Percentiles rank a stretch among this genome's conserved stretches.
These are phyloP conservation scores for Xylariomycetidae sp. DNA, from an alignment of 2,329 filamentous ascomycete species.

Conservation along the genomic window DNA sequence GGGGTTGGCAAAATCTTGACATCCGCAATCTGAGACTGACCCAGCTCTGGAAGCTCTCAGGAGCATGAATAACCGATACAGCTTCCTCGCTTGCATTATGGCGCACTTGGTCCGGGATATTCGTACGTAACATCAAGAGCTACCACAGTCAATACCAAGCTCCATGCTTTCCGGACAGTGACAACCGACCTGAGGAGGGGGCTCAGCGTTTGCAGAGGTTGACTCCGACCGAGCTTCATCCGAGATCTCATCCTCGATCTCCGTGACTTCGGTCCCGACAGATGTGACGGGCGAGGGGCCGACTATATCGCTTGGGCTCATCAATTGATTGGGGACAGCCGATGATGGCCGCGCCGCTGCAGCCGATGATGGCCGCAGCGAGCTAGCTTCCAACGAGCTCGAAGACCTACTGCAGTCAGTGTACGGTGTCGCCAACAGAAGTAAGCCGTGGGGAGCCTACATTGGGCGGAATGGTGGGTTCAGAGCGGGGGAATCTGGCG, in stretches of 20 bases:
- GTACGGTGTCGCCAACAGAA: slow-evolving; percentile 2
- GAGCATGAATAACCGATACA: slow-evolving; percentile 86
- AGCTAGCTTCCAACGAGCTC: slow-evolving; percentile 38
- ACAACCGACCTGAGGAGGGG: slow-evolving; percentile 33
- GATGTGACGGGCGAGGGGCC: slow-evolving; percentile 82
- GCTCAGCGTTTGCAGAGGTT: slow-evolving; percentile 27
- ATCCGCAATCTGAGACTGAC: slow-evolving; percentile 39
- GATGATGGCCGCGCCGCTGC: slow-evolving; percentile 43
- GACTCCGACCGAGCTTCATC: slow-evolving; percentile 48
- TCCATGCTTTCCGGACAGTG: slow-evolving; percentile 1
- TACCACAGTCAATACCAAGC: slow-evolving; percentile 1
- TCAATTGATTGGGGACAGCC: slow-evolving; percentile 48
- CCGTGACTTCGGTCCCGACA: slow-evolving; percentile 74
- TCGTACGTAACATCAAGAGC: slow-evolving; percentile 43
- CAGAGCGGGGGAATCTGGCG: slow-evolving; percentile 44
- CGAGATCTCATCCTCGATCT: slow-evolving; percentile 72
- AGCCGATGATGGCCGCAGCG: slow-evolving; percentile 46
- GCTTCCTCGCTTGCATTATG: slow-evolving; percentile 66
- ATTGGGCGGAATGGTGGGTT: slow-evolving; percentile 44
- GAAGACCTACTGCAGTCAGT: slow-evolving; percentile 26
- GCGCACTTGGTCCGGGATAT: slow-evolving; percentile 51
- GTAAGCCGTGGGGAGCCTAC: slow-evolving; percentile 35
- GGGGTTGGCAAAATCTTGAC: too few relatives aligned
- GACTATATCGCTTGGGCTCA: slow-evolving; percentile 63
- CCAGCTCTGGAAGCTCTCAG: slow-evolving; percentile 75